Percentiles rank a stretch among this genome's conserved stretches.
These are phyloP conservation scores for Dictyostelium purpureum DNA, from an alignment of 78 protist genomes.

Conservation along the genomic window DNA sequence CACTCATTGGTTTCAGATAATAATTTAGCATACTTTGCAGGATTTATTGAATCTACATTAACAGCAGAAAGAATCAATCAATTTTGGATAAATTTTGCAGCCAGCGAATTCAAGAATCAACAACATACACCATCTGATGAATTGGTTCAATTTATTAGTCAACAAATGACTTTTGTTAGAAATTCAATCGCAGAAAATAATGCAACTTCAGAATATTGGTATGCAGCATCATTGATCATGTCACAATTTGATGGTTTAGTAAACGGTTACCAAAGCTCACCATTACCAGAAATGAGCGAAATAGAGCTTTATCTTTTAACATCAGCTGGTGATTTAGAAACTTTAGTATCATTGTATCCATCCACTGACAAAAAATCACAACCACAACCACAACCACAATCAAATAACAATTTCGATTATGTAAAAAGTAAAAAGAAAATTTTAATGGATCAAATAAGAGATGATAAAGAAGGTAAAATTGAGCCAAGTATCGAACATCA, in stretches of 20 bases:
- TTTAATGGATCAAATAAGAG: neutral
- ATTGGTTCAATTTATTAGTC: neutral
- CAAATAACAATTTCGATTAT: neutral
- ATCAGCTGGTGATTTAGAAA: slow-evolving; percentile 53
- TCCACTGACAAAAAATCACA: too few relatives aligned
- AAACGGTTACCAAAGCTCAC: slow-evolving; percentile 7
- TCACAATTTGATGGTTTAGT: slow-evolving; percentile 61
- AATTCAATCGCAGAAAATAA: neutral
- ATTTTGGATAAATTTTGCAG: slow-evolving; percentile 43
- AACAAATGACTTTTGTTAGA: slow-evolving; percentile 39
- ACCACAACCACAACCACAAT: neutral
- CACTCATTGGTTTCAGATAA: neutral
- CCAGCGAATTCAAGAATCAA: slow-evolving; percentile 1
- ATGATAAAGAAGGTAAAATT: neutral
- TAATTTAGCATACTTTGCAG: slow-evolving; percentile 19
- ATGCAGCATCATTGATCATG: slow-evolving; percentile 16
- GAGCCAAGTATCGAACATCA: neutral
- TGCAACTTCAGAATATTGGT: slow-evolving; percentile 24
- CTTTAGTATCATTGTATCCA: neutral
- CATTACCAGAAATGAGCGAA: neutral
- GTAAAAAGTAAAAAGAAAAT: neutral
- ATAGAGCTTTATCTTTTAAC: slow-evolving; percentile 24
- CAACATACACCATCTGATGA: slow-evolving; percentile 26
- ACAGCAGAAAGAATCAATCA: slow-evolving; percentile 37
- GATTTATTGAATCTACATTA: slow-evolving; percentile 17